Percentiles rank a stretch among this genome's conserved stretches.
Evolutionary conservation across 768 basidiomycete genomes (phyloP).

Genomic region (Coprinellus micaceus): DNA sequence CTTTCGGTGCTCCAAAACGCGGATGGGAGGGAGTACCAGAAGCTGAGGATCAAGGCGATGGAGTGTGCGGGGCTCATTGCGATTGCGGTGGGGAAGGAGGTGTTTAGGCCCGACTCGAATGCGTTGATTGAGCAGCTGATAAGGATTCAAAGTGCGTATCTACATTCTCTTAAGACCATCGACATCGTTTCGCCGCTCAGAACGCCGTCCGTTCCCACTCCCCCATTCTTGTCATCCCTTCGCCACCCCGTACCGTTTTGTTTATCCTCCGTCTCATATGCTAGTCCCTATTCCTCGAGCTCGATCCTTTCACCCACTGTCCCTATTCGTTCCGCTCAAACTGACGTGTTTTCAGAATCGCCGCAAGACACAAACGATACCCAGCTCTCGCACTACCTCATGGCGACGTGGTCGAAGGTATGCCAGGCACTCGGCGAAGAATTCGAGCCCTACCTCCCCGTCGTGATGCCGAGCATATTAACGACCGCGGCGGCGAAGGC

Average conservation of each 20-base stretch:
- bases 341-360: slow-evolving; percentile 47
- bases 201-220: neutral
- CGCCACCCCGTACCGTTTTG: neutral
- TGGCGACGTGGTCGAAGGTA: slow-evolving; percentile 85
- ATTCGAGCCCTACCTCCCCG: slow-evolving; percentile 82
- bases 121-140: slow-evolving; percentile 71
- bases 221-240: neutral
- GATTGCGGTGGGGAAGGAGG: slow-evolving; percentile 79
- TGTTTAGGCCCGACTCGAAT: slow-evolving; percentile 72
- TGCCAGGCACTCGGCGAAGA: slow-evolving; percentile 82
- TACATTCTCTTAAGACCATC: neutral
- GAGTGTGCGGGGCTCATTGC: slow-evolving; percentile 87
- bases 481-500: slow-evolving; percentile 76
- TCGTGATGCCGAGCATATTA: slow-evolving; percentile 79
- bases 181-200: neutral
- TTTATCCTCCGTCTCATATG: too few species aligned
- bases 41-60: slow-evolving; percentile 80
- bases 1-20: slow-evolving; percentile 73
- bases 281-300: too few species aligned
- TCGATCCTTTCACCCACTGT: too few species aligned
- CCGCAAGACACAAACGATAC: slow-evolving; percentile 70
- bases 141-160: slow-evolving; percentile 64
- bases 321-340: too few species aligned
- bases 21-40: slow-evolving; percentile 60
- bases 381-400: slow-evolving; percentile 69